Evolutionary conservation across 768 basidiomycete genomes (phyloP), one percentile per base, ranked within the genome.

Genomic region (Suillus discolor): DNA sequence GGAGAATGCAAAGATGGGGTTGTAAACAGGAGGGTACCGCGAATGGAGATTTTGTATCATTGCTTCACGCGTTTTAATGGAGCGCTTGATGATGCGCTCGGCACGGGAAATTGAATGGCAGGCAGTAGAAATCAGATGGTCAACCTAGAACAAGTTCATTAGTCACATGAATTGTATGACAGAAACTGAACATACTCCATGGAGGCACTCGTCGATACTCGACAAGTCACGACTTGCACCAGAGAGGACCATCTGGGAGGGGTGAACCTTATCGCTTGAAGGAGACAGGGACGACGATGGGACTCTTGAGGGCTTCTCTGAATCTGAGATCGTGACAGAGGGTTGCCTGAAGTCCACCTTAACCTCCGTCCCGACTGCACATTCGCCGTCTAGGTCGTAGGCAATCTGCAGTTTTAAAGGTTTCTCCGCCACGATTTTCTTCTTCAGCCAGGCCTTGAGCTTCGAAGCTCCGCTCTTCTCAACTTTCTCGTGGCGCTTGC

Each of bases 401-500:
- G 79, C 78, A 28, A 84, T 72, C 64, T 82, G 78, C 13, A 82
- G 67, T 60, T 72, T 80, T 16, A 72, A 62, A 2, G 77, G 69
- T n/a, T 79, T 80, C 28, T 81, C 79, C 3, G 78, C 72, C 9
- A 77, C 69, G 36, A 89, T 79, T 67, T 89, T 89, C 67, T 84
- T 85, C 76, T 83, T 87, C 71, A 88, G 75, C 90, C 90, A 91
- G 6, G 84, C 81, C 68, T 85, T 89, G 54, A 91, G 72, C 67
- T 81, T 85, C 55, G 83, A 81, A 6, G 84, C 77, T 16, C 83
- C 81, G 18, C 78, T 72, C 23, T 72, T 73, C 61, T 77, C 76
- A 16, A 62, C 57, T 68, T 78, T 77, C 39, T 72, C 53, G 54
- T 75, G 64, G 44, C 80, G 77, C 57, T 79, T 81, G 71, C 81